Conservation (phyloP, 2,329 filamentous ascomycete species). For the Pezicula carpinea region DNA sequence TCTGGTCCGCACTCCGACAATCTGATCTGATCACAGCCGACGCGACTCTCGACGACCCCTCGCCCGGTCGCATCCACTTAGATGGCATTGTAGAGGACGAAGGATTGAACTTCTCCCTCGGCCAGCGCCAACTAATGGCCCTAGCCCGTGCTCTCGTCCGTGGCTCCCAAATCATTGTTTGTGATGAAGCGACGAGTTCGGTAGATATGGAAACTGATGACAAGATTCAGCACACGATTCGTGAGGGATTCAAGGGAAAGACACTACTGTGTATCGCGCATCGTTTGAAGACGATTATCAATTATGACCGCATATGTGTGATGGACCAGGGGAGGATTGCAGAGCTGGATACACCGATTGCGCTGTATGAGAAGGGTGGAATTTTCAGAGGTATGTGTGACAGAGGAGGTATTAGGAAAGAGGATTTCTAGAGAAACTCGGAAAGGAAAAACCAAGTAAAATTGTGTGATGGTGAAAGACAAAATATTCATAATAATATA, state of each 20-base stretch:
- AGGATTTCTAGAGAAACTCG: slow-evolving; percentile 22
- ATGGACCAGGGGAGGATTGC: slow-evolving; percentile 89
- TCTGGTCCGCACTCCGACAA: slow-evolving; percentile 74
- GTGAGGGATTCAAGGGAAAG: slow-evolving; percentile 76
- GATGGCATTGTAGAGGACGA: slow-evolving; percentile 88
- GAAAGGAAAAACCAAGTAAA: background rate
- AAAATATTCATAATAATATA: background rate
- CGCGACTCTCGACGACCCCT: slow-evolving; percentile 26
- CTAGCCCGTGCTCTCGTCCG: slow-evolving; percentile 86
- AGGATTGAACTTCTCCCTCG: slow-evolving; percentile 91
- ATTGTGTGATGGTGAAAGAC: background rate
- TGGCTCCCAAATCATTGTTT: slow-evolving; percentile 86
- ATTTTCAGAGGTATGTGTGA: slow-evolving; percentile 74
- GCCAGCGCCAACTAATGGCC: slow-evolving; percentile 93
- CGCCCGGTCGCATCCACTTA: slow-evolving; percentile 65
- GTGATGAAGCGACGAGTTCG: slow-evolving; percentile 89
- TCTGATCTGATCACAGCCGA: slow-evolving; percentile 63
- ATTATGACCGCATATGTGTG: slow-evolving; percentile 93
- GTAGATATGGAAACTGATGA: slow-evolving; percentile 97
- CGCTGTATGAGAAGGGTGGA: slow-evolving; percentile 67
- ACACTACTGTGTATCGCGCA: slow-evolving; percentile 92
- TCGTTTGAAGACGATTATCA: slow-evolving; percentile 84
- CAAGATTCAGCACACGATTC: slow-evolving; percentile 89
- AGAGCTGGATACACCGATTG: slow-evolving; percentile 74
- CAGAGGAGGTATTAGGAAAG: slow-evolving; percentile 45